Conservation (phyloP, 2,329 filamentous ascomycete species). For the Clarireedia hainanense region DNA sequence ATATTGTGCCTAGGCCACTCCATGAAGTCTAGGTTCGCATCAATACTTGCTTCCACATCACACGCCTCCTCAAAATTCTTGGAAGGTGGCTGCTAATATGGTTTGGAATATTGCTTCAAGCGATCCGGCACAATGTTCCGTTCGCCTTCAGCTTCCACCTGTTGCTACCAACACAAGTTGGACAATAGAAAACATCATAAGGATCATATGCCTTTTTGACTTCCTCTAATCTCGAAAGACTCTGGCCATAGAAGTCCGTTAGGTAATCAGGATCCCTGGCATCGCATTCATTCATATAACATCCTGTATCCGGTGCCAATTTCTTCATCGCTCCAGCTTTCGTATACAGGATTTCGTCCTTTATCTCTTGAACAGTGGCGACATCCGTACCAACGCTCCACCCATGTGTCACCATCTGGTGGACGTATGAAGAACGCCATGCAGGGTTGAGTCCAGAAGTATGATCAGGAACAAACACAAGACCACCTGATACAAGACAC, state of each 20-base stretch:
- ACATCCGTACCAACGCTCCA: constrained; percentile 1
- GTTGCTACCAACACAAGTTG: constrained; percentile 34
- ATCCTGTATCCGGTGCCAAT: constrained; percentile 34
- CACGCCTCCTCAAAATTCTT: too few relatives aligned
- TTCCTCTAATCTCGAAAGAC: constrained; percentile 26
- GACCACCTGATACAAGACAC: constrained; percentile 27
- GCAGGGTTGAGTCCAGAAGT: constrained; percentile 26
- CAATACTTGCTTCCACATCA: too few relatives aligned
- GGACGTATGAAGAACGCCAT: constrained; percentile 23
- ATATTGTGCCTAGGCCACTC: too few relatives aligned
- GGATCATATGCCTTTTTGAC: constrained; percentile 33
- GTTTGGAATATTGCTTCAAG: not conserved
- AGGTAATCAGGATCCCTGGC: constrained; percentile 29
- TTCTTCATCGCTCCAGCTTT: constrained; percentile 25
- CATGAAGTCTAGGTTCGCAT: too few relatives aligned
- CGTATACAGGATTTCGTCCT: constrained; percentile 10
- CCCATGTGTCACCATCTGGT: constrained; percentile 13
- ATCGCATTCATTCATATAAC: constrained; percentile 38
- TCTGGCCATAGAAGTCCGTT: constrained; percentile 31
- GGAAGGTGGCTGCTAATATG: too few relatives aligned
- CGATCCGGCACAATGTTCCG: constrained; percentile 4
- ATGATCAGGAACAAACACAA: constrained; percentile 24
- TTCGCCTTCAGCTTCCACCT: constrained; percentile 15
- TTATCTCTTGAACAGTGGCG: not conserved
- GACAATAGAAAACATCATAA: constrained; percentile 30